Evolutionary conservation across 2,329 filamentous ascomycete species (phyloP).

Genomic region (Pseudonectria foliicola): DNA sequence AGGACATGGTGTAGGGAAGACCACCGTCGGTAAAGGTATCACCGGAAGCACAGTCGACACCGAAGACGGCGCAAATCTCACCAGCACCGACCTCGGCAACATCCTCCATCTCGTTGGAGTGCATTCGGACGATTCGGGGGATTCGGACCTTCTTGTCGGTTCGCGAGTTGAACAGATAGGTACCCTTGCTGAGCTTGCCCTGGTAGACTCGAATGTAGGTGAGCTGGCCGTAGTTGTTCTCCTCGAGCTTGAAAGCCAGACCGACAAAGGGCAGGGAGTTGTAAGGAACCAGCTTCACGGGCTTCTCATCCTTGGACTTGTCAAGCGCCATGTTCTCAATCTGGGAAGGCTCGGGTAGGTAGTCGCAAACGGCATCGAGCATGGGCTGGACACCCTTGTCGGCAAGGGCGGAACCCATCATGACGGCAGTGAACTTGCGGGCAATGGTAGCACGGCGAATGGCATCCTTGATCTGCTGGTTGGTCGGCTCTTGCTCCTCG

Average conservation of each 20-base stretch:
- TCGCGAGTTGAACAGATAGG: constrained; percentile 87
- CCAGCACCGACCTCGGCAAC: constrained; percentile 86
- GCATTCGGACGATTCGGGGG: constrained; percentile 96
- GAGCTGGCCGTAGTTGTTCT: constrained; percentile 96
- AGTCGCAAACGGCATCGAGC: constrained; percentile 94
- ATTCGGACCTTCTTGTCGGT: constrained; percentile 95
- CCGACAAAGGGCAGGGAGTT: constrained; percentile 91
- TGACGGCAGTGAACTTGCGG: constrained; percentile 85
- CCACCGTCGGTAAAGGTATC: constrained; percentile 96
- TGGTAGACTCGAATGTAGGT: constrained; percentile 99
- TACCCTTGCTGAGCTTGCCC: constrained; percentile 79
- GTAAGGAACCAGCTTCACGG: constrained; percentile 85
- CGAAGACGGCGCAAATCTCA: constrained; percentile 97
- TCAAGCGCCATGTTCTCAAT: constrained; percentile 87
- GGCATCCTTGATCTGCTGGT: constrained; percentile 80
- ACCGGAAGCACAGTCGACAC: constrained; percentile 93
- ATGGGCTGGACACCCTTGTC: constrained; percentile 95
- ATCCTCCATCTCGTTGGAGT: constrained; percentile 99
- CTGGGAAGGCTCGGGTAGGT: constrained; percentile 84
- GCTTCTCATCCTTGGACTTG: constrained; percentile 66
- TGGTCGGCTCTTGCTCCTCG: constrained; percentile 73
- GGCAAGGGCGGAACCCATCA: constrained; percentile 93
- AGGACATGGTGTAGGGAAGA: constrained; percentile 90
- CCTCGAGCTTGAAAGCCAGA: constrained; percentile 96
- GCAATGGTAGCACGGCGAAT: constrained; percentile 86